These are phyloP conservation scores for Suhomyces sp. DNA, from an alignment of 805 yeast genomes.

Conservation along the genomic window DNA sequence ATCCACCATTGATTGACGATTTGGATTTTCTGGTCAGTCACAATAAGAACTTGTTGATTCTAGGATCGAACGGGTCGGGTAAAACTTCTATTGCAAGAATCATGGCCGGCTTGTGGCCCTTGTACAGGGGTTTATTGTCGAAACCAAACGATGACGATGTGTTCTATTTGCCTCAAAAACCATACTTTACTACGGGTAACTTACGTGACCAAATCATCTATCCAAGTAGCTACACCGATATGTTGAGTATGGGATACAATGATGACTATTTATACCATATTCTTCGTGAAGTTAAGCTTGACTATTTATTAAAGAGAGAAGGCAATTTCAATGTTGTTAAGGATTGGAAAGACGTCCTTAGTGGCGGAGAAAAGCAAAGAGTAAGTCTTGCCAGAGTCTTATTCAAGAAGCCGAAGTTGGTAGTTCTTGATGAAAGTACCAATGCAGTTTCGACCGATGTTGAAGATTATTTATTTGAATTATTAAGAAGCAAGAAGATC, in stretches of 20 bases:
- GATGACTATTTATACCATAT: constrained; percentile 69
- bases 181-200: constrained; percentile 80
- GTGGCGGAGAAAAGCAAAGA: constrained; percentile 96
- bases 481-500: constrained; percentile 64
- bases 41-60: constrained; percentile 69
- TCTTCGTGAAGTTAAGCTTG: constrained; percentile 73
- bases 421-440: constrained; percentile 89
- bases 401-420: constrained; percentile 76
- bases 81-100: constrained; percentile 83
- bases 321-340: constrained; percentile 52
- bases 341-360: constrained; percentile 86
- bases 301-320: constrained; percentile 70
- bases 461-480: constrained; percentile 81
- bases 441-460: constrained; percentile 88
- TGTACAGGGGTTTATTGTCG: constrained; percentile 77
- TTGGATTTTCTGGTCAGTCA: constrained; percentile 57
- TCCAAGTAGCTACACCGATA: constrained; percentile 75
- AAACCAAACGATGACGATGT: constrained; percentile 71
- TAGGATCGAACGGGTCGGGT: constrained; percentile 89
- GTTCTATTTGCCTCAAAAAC: constrained; percentile 78
- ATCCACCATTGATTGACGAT: constrained; percentile 56
- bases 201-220: constrained; percentile 89
- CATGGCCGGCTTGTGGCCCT: constrained; percentile 89
- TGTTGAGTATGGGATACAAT: constrained; percentile 65
- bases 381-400: constrained; percentile 82